Evolutionary conservation across 2,329 filamentous ascomycete genomes (phyloP).

Genomic region (Pyrenophora tritici-repentis): DNA sequence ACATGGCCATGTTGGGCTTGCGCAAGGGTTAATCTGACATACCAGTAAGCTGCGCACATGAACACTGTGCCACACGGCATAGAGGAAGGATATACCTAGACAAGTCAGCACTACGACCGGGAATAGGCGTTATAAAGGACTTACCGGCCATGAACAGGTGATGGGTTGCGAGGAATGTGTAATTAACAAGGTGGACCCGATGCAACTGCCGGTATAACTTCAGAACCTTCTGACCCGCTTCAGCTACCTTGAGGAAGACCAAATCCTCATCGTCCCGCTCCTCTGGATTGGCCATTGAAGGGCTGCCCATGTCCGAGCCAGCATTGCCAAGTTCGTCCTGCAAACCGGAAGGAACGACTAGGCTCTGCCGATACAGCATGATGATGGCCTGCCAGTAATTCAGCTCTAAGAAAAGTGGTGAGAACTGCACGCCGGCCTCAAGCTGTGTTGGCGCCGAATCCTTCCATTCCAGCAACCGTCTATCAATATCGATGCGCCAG

Average conservation of each 20-base stretch:
- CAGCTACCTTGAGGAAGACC: constrained; percentile 92
- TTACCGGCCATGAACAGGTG: constrained; percentile 95
- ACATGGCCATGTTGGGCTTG: neutral
- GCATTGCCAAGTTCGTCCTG: constrained; percentile 73
- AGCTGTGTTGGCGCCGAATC: constrained; percentile 74
- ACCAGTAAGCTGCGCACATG: constrained; percentile 84
- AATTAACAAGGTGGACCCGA: constrained; percentile 86
- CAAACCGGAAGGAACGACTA: constrained; percentile 83
- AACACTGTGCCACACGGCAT: constrained; percentile 95
- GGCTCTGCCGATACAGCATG: constrained; percentile 89
- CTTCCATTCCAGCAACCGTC: constrained; percentile 84
- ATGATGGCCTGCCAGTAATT: constrained; percentile 99
- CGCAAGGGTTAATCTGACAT: constrained; percentile 48
- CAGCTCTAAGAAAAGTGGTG: constrained; percentile 84
- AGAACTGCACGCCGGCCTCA: constrained; percentile 87
- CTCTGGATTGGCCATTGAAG: constrained; percentile 66
- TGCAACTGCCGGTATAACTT: constrained; percentile 90
- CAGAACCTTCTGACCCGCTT: constrained; percentile 90
- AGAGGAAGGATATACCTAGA: constrained; percentile 82
- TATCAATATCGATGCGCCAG: constrained; percentile 88
- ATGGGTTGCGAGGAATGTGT: constrained; percentile 93
- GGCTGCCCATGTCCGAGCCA: constrained; percentile 63
- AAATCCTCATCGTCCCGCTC: constrained; percentile 82
- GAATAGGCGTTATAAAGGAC: constrained; percentile 23
- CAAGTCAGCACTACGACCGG: constrained; percentile 15